Conservation (phyloP, 108 stramenopile genomes). For the Cyclotella choctawhatcheeana region DNA sequence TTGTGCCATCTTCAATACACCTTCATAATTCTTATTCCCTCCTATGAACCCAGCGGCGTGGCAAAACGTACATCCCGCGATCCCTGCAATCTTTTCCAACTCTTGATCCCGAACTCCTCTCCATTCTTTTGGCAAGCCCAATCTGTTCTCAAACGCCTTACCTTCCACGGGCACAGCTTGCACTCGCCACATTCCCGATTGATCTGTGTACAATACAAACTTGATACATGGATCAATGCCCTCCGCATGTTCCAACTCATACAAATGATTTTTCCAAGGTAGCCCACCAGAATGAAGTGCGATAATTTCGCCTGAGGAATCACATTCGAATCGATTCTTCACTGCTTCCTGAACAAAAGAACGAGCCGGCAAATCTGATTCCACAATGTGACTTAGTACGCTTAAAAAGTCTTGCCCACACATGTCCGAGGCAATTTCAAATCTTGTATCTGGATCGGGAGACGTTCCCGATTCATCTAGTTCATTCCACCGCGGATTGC, state of each 20-base stretch:
- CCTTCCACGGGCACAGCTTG: constrained; percentile 98
- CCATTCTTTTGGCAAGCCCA: constrained; percentile 91
- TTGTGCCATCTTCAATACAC: constrained; percentile 93
- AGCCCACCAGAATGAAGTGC: constrained; percentile 75
- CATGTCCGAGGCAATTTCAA: constrained; percentile 86
- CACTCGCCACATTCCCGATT: constrained; percentile 94
- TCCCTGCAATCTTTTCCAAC: constrained; percentile 72
- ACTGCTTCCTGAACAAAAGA: constrained; percentile 85
- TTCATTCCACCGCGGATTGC: constrained; percentile 97
- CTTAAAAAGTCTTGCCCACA: constrained; percentile 90
- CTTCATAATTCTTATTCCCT: constrained; percentile 92
- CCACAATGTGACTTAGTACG: constrained; percentile 79
- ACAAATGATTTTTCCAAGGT: constrained; percentile 95
- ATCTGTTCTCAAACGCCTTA: constrained; percentile 89
- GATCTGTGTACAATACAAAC: constrained; percentile 96
- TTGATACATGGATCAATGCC: constrained; percentile 73
- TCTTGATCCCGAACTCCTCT: constrained; percentile 94
- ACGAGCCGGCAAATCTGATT: constrained; percentile 92
- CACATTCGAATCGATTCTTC: constrained; percentile 59
- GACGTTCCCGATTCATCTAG: constrained; percentile 42
- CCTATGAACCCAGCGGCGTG: constrained; percentile 99
- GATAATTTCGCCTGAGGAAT: constrained; percentile 88
- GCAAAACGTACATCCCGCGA: constrained; percentile 91
- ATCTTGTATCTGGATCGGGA: constrained; percentile 83
- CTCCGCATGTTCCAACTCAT: constrained; percentile 87